These are phyloP conservation scores for Anthoceros angustus DNA, from an alignment of 225 moss, liverwort and hornwort species.

Conservation along the genomic window DNA sequence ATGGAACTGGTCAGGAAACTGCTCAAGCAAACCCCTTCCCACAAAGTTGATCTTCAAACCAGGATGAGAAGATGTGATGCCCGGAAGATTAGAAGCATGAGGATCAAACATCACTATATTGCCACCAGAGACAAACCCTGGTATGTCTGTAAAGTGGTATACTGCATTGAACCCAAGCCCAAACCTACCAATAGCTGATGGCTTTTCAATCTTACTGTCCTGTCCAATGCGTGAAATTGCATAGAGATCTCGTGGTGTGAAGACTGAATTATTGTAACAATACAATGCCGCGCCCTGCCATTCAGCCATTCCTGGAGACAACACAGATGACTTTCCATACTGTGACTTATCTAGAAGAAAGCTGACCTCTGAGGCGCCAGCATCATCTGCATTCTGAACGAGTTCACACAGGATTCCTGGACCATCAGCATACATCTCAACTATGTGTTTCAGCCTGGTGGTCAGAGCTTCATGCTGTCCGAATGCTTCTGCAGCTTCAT, in stretches of 20 bases:
- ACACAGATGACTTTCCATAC: conserved; percentile 65
- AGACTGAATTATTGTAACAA: conserved; percentile 69
- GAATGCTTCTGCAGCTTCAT: conserved; percentile 87
- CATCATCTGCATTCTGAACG: conserved; percentile 85
- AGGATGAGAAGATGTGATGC: conserved; percentile 77
- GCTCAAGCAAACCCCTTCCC: conserved; percentile 66
- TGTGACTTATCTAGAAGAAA: conserved; percentile 62
- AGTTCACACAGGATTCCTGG: conserved; percentile 78
- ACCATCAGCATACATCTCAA: conserved; percentile 86
- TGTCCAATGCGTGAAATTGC: conserved; percentile 84
- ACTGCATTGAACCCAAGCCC: conserved; percentile 91
- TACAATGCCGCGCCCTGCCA: conserved; percentile 86
- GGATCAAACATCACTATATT: conserved; percentile 89
- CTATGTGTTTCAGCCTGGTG: conserved; percentile 76
- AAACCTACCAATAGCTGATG: conserved; percentile 79
- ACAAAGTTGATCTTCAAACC: conserved; percentile 80
- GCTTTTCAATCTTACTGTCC: conserved; percentile 84
- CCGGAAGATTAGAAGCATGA: conserved; percentile 73
- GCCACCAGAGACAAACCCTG: conserved; percentile 69
- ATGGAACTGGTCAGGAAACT: conserved; percentile 75
- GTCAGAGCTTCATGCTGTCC: conserved; percentile 87
- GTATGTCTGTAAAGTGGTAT: conserved; percentile 86
- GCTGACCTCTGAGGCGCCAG: conserved; percentile 64
- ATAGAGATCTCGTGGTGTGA: conserved; percentile 68
- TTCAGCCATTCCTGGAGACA: conserved; percentile 73